Evolutionary conservation across 352 stramenopile species (phyloP), one percentile per base, ranked within the genome.

Genomic region (Hyaloperonospora arabidopsidis): DNA sequence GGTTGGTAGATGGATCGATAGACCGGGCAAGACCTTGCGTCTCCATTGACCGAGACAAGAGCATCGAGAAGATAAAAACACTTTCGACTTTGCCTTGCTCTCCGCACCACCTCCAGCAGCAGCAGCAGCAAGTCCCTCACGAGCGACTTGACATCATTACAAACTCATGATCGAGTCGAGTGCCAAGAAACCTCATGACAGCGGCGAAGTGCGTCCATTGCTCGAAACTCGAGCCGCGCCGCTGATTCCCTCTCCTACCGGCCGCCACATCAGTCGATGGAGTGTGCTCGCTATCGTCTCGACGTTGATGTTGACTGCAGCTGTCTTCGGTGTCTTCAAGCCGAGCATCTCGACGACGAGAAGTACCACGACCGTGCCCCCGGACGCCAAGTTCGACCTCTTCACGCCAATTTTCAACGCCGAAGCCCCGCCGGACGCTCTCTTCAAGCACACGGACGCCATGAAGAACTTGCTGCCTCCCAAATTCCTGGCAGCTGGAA

Each of bases 401-500:
- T 70, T 70, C 45, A 63, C 53, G 40, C 62, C 62, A 7, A 67
- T 70, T 36, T 70, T 70, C 53, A 58, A 67, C 17, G 58, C 62
- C 12, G 62, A 70, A 43, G 58, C 45, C 15, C 62, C 62, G 22
- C 57, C 57, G 1, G 18, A 69, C 12, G 55, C 21, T 12, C 49
- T 67, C 12, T 67, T 70, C 18, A 55, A 58, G 14, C 53, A 70
- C 58, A 74, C 61, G 0, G 60, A 68, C 43, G 60, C 52, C 14
- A 58, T 67, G 25, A 68, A 66, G 51, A 67, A 54, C 17, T 61
- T 80, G 45, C 44, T 79, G 29, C 72, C 76, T 5, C 74, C 74
- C 43, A 74, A 74, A n/a, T 85, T 72, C 62, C n/a, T 85, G 19
- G 67, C 71, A 0, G n/a, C 74, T 5, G 69, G 67, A 0, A 19